Evolutionary conservation across 495 filamentous ascomycete species (phyloP), one percentile per base, ranked within the genome.

Genomic region (Penicillium crystallinum): DNA sequence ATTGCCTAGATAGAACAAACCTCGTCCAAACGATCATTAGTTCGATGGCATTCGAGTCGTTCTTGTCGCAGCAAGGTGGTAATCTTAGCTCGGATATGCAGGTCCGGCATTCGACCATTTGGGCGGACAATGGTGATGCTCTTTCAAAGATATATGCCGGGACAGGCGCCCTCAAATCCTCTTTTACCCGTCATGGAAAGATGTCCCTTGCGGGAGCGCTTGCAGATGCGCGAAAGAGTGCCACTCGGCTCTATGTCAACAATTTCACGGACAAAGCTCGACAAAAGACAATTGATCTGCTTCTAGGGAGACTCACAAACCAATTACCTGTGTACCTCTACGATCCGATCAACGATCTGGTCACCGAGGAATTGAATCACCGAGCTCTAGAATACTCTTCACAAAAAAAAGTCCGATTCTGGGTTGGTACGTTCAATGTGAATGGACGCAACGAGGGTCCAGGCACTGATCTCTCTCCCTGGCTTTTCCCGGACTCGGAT

Each of bases 51-150:
- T 73, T 97, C 3, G 90, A 95, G 58, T 66, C 80, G 0, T 96
- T 95, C 53, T 69, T 96, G 2, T 61, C 72, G 6, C 88, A 91
- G 46, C 79, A 85, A 57, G 79, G 77, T 6, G 80, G 87, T 58
- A 70, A 57, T 46, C 80, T 88, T 2, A 76, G 75, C 29, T 77
- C 85, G 1, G 93, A 97, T 61, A 87, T 97, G 58, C 92, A 91
- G 83, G 83, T 88, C 66, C 77, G 90, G 30, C 93, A 98, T 70
- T 90, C 89, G 25, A 90, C 80, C 52, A 75, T 98, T 2, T 98
- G 93, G 93, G 93, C 93, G n/a, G 93, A 98, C 66, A 97, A 97
- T 73, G 93, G 93, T 25, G 93, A 98, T 75, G 84, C 90, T 12
- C 71, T 98, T 21, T 96, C 91, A 1, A 88, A 89, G 61, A 97